Evolutionary conservation across 2,329 filamentous ascomycete genomes (phyloP), one percentile per base, ranked within the genome.

Genomic region (Fusarium sp.): DNA sequence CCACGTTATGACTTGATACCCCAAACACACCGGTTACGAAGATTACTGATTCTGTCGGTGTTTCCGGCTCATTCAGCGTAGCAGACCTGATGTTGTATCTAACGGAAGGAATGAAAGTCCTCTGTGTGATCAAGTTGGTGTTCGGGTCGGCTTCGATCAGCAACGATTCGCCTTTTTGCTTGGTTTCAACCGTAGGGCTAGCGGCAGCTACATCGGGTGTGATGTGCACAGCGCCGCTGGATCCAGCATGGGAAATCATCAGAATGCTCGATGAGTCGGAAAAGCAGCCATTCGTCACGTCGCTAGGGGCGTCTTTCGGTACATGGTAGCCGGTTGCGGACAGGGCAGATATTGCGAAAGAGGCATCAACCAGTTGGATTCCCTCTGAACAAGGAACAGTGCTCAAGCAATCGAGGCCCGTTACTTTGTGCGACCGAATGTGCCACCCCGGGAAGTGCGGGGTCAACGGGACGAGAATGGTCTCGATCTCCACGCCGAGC

Each of bases 381-480:
- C 22, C 35, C 4, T 20, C 29, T 22, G 8, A 57, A 25, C 35
- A 47, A 4, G 38, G 38, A 5, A 57, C 8, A 2, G 16, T 13
- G 1, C 18, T 22, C 13, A 67, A 33, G 2, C 33, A 54, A 1
- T 29, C 20, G 2, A 67, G 13, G 6, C 45, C 59, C 22, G 36
- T 45, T 36, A 79, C 22, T 5, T 42, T 35, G 38, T 79, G 78
- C 0, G 78, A 14, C 10, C 77, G 56, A 7, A 77, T 25, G 25
- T 79, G 74, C 78, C 78, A 80, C 11, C 78, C 78, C 4, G 74
- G 78, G 58, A 72, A 79, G 3, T 74, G 52, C 11, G 60, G 47
- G 10, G 71, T 64, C 4, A 73, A 65, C 4, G 78, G 73, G 2
- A 79, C 61, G 10, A 79, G 63, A 3, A 66, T 75, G 3, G 78